Percentiles rank a stretch among this genome's conserved stretches.
phyloP scores from a whole-genome alignment of 2,329 filamentous ascomycete species.

The Aspergillus sp. region DNA sequence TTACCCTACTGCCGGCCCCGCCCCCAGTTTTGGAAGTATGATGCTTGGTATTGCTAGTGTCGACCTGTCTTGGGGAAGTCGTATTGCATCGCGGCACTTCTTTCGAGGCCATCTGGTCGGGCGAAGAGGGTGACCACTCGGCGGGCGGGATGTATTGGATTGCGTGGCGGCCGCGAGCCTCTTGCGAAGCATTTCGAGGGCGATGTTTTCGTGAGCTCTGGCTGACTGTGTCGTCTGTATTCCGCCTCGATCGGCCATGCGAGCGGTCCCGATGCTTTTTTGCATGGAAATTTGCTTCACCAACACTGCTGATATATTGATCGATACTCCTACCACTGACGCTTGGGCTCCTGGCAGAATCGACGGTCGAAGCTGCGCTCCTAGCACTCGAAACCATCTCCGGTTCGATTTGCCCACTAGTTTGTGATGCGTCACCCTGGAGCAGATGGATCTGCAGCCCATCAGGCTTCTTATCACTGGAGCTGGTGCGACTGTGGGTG shows the following conservation, averaged over 20 bases:
- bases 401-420: slow-evolving; percentile 42
- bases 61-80: slow-evolving; percentile 39
- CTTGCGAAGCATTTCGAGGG: slow-evolving; percentile 56
- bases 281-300: slow-evolving; percentile 60
- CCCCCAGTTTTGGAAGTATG: slow-evolving; percentile 23
- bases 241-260: slow-evolving; percentile 44
- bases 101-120: slow-evolving; percentile 88
- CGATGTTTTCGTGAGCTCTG: slow-evolving; percentile 42
- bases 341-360: slow-evolving; percentile 46
- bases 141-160: slow-evolving; percentile 62
- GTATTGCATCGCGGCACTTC: slow-evolving; percentile 49
- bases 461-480: slow-evolving; percentile 68
- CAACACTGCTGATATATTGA: slow-evolving; percentile 77
- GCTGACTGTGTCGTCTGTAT: slow-evolving; percentile 34
- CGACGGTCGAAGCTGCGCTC: slow-evolving; percentile 35
- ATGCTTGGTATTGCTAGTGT: slow-evolving; percentile 37
- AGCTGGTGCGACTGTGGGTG: slow-evolving; percentile 47
- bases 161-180: slow-evolving; percentile 55
- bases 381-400: slow-evolving; percentile 42
- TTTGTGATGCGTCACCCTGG: slow-evolving; percentile 43
- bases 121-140: slow-evolving; percentile 84
- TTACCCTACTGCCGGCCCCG: slow-evolving; percentile 49
- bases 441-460: slow-evolving; percentile 58
- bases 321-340: slow-evolving; percentile 60
- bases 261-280: slow-evolving; percentile 39